Base-by-base conservation (phyloP, 164 flowering plant genomes). In the Tetrastigma voinierianum region DNA sequence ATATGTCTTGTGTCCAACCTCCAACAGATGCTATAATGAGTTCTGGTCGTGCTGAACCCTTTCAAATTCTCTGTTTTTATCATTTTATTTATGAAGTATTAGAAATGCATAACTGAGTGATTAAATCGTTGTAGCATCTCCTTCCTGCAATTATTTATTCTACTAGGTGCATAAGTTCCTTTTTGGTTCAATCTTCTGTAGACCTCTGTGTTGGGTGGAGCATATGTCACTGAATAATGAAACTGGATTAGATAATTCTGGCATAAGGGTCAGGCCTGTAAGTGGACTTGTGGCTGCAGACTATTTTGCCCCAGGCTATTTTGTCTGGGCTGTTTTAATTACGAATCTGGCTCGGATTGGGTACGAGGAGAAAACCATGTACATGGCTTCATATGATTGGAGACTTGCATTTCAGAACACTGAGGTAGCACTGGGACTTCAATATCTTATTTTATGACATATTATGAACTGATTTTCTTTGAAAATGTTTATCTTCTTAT, bases 361-460 rank as follows among this genome's bases (percentile, higher is more conserved):
- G 16, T 89, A 89, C 72, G 94, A 89, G 69, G 94, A 89, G 83
- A 89, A 89, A 72, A 82, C 76, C 32, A 89, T 89, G 94, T 87
- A 89, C 55, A 89, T 89, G 94, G 94, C 94, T 75, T 72, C 94
- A 43, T 89, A 89, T 75, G 91, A 89, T 71, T 89, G 94, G 94
- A 85, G 91, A 70, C 72, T 89, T 11, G 78, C 91, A 58, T 89
- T 87, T 73, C 91, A 89, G 67, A 89, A 89, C 70, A 89, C 94
- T 14, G 90, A 89, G 90, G 93, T 88, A 71, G 15, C 48, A 17
- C 2, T 19, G 4, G 19, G 17, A 59, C 53, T n/a, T 21, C 13
- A 32, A 20, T 18, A 40, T 62, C 40, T 32, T 32, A 32, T 32
- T 32, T 32, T 32, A 32, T 32, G 40, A 4, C 40, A 32, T 32